Evolutionary conservation across 352 stramenopile genomes (phyloP), one percentile per base, ranked within the genome.

Genomic region (Pythium brachiatum): DNA sequence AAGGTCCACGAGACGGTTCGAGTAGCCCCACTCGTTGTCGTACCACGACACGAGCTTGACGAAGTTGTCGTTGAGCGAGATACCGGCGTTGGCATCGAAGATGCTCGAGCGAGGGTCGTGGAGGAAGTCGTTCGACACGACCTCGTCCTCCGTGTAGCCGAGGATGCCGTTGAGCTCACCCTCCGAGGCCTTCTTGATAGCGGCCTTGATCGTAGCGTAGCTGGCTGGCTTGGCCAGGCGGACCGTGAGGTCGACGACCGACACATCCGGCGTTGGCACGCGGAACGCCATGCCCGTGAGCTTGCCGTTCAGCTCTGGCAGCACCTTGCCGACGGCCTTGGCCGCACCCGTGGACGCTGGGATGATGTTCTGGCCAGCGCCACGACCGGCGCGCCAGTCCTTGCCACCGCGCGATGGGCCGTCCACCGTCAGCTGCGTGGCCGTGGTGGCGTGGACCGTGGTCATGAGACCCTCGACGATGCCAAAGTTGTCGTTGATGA

Each of bases 41-140:
- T 97, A 98, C 90, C 92, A 97, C 46, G 86, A 96, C 38, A 98
- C 76, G 64, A 98, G 87, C 86, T 98, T 98, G 55, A 99, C 90
- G 74, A 99, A 99, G 81, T 97, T 89, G 65, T 97, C 83, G 57
- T 87, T 97, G 51, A 98, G 79, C 44, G 89, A 79, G 81, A 98
- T 98, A 70, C 93, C 92, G 31, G 95, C 95, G 60, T 95, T 96
- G 56, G 95, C 87, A 67, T 98, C 95, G 76, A 98, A 98, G 68
- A 98, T 97, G 61, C 80, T 97, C 31, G 87, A 97, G 63, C 89
- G 86, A 12, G 69, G 56, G 69, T 97, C 81, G 51, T 67, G 70
- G 38, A 97, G 83, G 69, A 98, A 98, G 71, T 98, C 94, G 38
- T 71, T 86, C 29, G 83, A 97, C 12, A 98, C 94, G 68, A 98